Evolutionary conservation across 129 eudicot species (phyloP).

Genomic region (Kitagawia praeruptora): DNA sequence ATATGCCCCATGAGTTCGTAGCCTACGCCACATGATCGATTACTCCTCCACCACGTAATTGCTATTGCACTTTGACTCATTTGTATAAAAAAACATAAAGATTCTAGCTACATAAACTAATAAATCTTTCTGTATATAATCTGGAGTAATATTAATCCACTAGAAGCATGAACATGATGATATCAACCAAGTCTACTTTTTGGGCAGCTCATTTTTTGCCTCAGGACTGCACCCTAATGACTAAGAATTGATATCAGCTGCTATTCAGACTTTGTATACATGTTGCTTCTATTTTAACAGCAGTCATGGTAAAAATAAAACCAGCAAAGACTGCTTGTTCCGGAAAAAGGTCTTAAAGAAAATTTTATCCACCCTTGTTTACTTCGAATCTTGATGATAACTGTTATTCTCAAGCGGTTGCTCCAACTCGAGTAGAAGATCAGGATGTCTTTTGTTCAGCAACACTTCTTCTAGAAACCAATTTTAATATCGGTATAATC

Average conservation of each 20-base stretch:
- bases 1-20: too few species aligned
- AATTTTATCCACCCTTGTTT: background rate
- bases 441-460: background rate
- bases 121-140: background rate
- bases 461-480: conserved; percentile 7
- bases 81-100: too few species aligned
- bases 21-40: too few species aligned
- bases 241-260: background rate
- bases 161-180: background rate
- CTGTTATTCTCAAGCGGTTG: background rate
- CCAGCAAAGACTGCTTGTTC: conserved; percentile 1
- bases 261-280: background rate
- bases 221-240: background rate
- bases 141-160: background rate
- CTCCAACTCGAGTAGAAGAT: background rate
- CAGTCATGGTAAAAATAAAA: background rate
- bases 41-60: too few species aligned
- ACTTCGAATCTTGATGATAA: background rate
- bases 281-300: background rate
- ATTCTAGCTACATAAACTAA: background rate
- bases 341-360: background rate
- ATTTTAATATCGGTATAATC: conserved; percentile 22
- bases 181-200: background rate
- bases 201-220: background rate
- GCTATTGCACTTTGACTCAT: too few species aligned